Conservation (phyloP, 2,329 filamentous ascomycete species). For the Beauveria varroae region DNA sequence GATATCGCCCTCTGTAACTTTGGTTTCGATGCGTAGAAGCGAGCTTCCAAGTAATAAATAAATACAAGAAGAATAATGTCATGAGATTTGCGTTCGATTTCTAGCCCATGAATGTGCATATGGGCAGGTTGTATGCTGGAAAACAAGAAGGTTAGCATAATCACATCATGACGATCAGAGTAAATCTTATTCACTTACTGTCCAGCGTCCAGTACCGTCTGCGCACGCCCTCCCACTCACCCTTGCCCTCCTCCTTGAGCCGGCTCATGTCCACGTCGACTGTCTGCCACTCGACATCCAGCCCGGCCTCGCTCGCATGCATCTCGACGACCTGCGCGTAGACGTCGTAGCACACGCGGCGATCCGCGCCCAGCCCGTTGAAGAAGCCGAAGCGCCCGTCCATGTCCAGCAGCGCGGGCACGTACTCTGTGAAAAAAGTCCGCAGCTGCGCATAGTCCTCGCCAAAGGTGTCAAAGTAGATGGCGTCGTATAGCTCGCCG, state of each 20-base stretch:
- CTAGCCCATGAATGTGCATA: constrained; percentile 65
- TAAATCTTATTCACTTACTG: constrained; percentile 36
- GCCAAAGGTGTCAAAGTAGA: constrained; percentile 97
- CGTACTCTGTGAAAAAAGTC: constrained; percentile 79
- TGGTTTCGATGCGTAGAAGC: background rate
- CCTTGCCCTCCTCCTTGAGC: constrained; percentile 58
- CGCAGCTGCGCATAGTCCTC: constrained; percentile 84
- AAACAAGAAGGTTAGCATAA: constrained; percentile 17
- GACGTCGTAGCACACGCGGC: constrained; percentile 91
- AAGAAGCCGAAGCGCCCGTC: constrained; percentile 78
- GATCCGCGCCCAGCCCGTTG: constrained; percentile 85
- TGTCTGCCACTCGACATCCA: constrained; percentile 82
- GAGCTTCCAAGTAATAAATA: constrained; percentile 1
- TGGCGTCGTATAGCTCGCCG: constrained; percentile 70
- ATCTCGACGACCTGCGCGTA: constrained; percentile 89
- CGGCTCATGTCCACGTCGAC: constrained; percentile 61
- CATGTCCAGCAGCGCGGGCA: constrained; percentile 69
- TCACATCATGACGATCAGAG: no score
- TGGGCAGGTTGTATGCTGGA: constrained; percentile 62
- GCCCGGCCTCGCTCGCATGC: constrained; percentile 79
- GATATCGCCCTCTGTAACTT: background rate
- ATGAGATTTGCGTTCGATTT: background rate
- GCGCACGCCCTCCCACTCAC: constrained; percentile 82
- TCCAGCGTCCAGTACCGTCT: constrained; percentile 86
- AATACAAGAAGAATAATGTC: background rate